Base-by-base conservation (phyloP, 2,329 filamentous ascomycete species). In the Penicillium hesseltinei region DNA sequence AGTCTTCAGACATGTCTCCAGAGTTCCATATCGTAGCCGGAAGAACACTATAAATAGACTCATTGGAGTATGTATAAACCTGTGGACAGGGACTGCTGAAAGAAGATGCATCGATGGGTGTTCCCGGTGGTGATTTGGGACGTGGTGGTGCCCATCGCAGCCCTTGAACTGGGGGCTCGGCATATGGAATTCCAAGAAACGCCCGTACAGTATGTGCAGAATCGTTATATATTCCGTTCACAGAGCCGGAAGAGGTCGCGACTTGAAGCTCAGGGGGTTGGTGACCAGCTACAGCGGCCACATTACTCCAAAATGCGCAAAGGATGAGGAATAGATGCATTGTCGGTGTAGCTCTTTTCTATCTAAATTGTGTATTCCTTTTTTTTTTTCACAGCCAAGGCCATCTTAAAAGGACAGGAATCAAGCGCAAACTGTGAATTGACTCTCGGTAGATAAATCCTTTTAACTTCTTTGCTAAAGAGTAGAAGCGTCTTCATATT, bases 101-200 rank as follows among this genome's bases (percentile, higher is more conserved):
- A 77, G 76, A 46, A 2, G 55, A 49, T 2, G 58, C 64, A 42
- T 63, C 39, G 4, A 62, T 43, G 3, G 47, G 40, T 1, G 68
- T 64, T 5, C 67, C 66, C 4, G 76, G 72, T 8, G 71, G 60
- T 2, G 39, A 27, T 31, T 55, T 65, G 1, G 48, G 56, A 21
- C 60, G 64, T 1, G 77, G 68, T 2, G 69, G 73, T 8, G 70
- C 69, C 52, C 80, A 81, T 17, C 79, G 73, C 8, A 69, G 68
- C n/a, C 77, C 67, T 0, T 75, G 76, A 0, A 68, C 72, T 15
- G 80, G 78, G 3, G 78, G 73, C 3, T 76, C 63, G 0, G 76
- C 79, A 51, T 80, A 81, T 0, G 78, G 79, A 5, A 81, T 72
- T 0, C 78, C 78, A 0, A 77, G 65, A 61, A 80, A 82, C 17